phyloP scores from a whole-genome alignment of 2,329 filamentous ascomycete genomes.

The Mollisia scopiformis region DNA sequence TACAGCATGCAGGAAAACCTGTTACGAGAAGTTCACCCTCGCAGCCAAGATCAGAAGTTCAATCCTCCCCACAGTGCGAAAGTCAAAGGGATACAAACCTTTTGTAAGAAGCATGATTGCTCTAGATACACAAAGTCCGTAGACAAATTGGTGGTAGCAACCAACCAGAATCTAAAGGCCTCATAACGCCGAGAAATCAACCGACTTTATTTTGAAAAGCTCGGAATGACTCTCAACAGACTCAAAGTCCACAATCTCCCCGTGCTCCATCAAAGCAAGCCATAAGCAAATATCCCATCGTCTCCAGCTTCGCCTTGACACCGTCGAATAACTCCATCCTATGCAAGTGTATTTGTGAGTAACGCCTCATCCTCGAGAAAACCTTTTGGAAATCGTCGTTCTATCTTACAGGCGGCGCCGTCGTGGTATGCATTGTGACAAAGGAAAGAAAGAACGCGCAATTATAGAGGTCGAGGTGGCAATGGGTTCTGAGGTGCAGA shows the following conservation, averaged over 20 bases:
- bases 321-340: not conserved
- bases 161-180: not conserved
- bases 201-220: not conserved
- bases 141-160: not conserved
- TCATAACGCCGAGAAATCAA: not conserved
- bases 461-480: not conserved
- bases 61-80: not conserved
- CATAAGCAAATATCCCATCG: not conserved
- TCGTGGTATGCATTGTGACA: not conserved
- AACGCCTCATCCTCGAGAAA: not conserved
- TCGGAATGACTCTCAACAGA: not conserved
- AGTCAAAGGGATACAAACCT: not conserved
- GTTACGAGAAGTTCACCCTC: not conserved
- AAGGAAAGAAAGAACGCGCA: not conserved
- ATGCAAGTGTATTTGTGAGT: not conserved
- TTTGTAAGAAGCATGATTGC: not conserved
- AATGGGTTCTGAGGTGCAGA: conserved; percentile 13
- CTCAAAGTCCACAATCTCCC: not conserved
- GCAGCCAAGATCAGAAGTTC: not conserved
- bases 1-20: no score
- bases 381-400: conserved; percentile 1
- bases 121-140: not conserved
- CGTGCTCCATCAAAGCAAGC: not conserved
- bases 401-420: not conserved
- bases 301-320: not conserved